phyloP scores from a whole-genome alignment of 2,329 filamentous ascomycete species.

The Penicillium expansum region DNA sequence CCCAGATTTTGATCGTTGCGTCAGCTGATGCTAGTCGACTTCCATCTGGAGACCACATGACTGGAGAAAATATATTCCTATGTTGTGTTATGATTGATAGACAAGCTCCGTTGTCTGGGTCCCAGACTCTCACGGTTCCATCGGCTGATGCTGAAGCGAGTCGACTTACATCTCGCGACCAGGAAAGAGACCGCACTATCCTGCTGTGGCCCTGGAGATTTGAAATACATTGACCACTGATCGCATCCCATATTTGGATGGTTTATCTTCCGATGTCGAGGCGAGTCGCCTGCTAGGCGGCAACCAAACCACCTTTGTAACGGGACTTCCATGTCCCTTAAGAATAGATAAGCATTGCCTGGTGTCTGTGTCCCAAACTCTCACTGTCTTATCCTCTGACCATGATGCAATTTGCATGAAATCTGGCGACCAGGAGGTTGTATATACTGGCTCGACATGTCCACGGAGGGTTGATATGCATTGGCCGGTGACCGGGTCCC shows the following conservation, averaged over 20 bases:
- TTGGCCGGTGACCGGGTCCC: no score
- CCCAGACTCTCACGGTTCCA: neutral
- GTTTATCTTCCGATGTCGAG: no score
- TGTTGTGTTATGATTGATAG: neutral
- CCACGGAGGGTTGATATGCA: no score
- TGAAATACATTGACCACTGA: no score
- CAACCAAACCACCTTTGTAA: neutral
- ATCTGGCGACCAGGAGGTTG: neutral
- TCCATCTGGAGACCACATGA: no score
- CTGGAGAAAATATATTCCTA: no score
- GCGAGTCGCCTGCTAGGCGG: no score
- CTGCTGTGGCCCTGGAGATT: no score
- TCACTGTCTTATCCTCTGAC: neutral
- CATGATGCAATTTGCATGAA: neutral
- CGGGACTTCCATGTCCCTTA: neutral
- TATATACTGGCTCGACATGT: accelerated
- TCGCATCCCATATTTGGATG: no score
- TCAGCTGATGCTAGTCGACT: no score
- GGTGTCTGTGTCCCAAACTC: neutral
- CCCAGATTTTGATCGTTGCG: no score
- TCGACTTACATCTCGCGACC: neutral
- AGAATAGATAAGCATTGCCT: neutral
- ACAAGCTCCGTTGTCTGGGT: neutral
- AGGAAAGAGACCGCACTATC: no score
- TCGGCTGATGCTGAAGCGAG: neutral